Evolutionary conservation across 148 eudicot species (phyloP).

Genomic region (Silene conica): DNA sequence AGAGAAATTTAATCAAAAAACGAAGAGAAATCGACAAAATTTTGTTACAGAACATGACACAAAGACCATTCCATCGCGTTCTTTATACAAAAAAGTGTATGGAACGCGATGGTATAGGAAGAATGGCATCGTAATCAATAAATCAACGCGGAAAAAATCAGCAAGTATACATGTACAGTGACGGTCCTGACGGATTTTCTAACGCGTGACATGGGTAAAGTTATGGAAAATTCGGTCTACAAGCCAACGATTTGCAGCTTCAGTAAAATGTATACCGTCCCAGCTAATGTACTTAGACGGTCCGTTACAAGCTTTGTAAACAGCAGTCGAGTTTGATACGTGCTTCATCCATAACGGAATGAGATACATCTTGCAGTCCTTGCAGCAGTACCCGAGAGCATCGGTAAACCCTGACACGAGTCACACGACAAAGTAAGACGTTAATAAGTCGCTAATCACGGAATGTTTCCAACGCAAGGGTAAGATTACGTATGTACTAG

Average conservation of each 20-base stretch:
- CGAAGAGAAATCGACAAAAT: no score
- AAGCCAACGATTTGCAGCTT: conserved; percentile 6
- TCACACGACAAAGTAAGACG: not conserved
- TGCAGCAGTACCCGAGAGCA: not conserved
- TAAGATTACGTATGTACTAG: not conserved
- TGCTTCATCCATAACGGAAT: not conserved
- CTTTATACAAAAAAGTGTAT: no score
- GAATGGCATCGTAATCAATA: no score
- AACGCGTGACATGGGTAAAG: not conserved
- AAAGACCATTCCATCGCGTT: no score
- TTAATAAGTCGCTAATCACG: no score
- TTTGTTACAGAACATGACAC: no score
- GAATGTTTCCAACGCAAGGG: not conserved
- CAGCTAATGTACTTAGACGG: not conserved
- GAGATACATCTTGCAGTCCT: not conserved
- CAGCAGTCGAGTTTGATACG: not conserved
- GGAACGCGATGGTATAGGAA: no score
- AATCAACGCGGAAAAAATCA: no score
- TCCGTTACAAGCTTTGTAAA: not conserved
- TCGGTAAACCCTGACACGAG: not conserved
- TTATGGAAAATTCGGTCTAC: not conserved
- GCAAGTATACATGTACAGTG: no score
- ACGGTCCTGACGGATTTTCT: not conserved
- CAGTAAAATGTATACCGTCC: not conserved
- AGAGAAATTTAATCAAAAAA: no score